These are phyloP conservation scores for Ophiocordyceps robertsii DNA, from an alignment of 2,329 filamentous ascomycete species.

Conservation along the genomic window DNA sequence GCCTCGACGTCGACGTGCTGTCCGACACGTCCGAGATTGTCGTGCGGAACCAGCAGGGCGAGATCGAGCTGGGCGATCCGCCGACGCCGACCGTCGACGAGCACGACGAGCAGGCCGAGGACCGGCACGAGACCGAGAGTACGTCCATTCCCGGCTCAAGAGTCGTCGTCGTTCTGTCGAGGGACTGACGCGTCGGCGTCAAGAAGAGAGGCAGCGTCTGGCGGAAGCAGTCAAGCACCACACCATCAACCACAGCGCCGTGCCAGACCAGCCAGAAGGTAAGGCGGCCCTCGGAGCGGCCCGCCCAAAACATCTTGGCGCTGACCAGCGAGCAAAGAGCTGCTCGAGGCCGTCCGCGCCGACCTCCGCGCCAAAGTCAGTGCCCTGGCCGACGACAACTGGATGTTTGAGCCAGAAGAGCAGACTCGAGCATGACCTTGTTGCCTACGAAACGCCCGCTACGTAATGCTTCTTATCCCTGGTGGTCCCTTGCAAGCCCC, in stretches of 20 bases:
- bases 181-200: background rate
- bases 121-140: constrained; percentile 43
- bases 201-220: constrained; percentile 46
- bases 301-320: too few species aligned
- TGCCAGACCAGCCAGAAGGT: constrained; percentile 55
- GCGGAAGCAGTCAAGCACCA: constrained; percentile 49
- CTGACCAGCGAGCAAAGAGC: constrained; percentile 32
- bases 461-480: background rate
- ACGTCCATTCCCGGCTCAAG: constrained; percentile 3
- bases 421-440: constrained; percentile 22
- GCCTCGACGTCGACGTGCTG: constrained; percentile 32
- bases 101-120: constrained; percentile 42
- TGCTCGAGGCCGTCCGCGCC: constrained; percentile 54
- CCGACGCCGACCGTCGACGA: constrained; percentile 39
- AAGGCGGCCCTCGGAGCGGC: constrained; percentile 9
- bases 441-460: constrained; percentile 11
- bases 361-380: constrained; percentile 61
- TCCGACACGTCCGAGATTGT: constrained; percentile 43
- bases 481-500: background rate
- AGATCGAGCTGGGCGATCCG: constrained; percentile 46
- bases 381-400: constrained; percentile 67
- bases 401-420: constrained; percentile 75
- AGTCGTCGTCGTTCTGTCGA: background rate
- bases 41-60: constrained; percentile 47
- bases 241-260: constrained; percentile 37